Evolutionary conservation across 164 flowering plant genomes (phyloP), one percentile per base, ranked within the genome.

Genomic region (Berberis thunbergii): DNA sequence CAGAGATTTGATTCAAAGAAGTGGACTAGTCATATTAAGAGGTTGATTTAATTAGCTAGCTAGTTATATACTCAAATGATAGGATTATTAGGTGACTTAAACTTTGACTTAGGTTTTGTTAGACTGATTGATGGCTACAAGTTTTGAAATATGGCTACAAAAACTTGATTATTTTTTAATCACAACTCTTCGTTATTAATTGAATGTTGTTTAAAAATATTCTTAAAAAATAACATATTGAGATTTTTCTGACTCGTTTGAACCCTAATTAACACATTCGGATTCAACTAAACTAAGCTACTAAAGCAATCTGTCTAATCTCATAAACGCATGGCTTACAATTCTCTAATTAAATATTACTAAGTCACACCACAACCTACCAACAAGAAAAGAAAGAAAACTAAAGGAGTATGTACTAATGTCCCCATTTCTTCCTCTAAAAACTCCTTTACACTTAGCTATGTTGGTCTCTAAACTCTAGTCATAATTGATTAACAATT

Each of bases 391-490:
- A 1, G 41, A 57, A 9, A 57, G 42, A 10, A 57, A 41, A n/a
- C 41, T 6, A 56, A 2, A 57, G 43, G 11, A 57, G 41, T 4
- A 57, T 57, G 45, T 40, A 40, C 7, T 11, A 40, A 4, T 57
- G 43, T 57, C 60, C 11, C 59, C 41, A 38, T 40, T 57, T 41
- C 43, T 57, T 7, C 11, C 12, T 6, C 41, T 26, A 40, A 40
- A 57, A 7, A 6, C 41, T 13, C 6, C 41, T 48, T 6, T 7
- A 6, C 50, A 52, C 54, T 52, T 52, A 57, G 41, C 42, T 57
- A 41, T 57, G 60, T 57, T 42, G 60, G 60, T 45, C 40, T 57
- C 12, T 39, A 57, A 57, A 57, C 43, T 4, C 60, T 26, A 41
- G 12, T 42, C 45, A 7, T 57, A 57, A 57, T 57, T 39, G 45